Conservation (phyloP, 257 asterid genomes). For the Solanum lycopersicoides region DNA sequence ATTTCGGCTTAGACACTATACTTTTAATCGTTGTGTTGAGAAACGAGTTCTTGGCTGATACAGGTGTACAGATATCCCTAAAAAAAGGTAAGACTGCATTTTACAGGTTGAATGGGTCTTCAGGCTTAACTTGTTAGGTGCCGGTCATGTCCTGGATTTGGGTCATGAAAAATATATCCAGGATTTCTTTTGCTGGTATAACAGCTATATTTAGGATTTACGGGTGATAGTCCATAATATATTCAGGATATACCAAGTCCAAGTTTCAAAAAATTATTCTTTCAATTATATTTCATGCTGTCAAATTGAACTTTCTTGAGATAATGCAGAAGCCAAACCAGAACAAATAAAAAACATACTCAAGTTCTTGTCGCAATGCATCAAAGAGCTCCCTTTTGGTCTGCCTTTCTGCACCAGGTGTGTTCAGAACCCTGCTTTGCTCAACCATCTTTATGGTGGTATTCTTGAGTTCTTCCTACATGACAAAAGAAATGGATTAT, state of each 20-base stretch:
- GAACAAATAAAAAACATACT: conserved; percentile 34
- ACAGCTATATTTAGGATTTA: neutral
- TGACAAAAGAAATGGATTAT: neutral
- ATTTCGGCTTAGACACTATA: neutral
- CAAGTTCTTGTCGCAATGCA: conserved; percentile 94
- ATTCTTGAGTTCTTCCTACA: conserved; percentile 72
- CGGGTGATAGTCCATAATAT: neutral
- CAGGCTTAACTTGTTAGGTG: neutral
- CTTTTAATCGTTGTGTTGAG: neutral
- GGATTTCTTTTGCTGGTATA: neutral
- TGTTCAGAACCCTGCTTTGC: conserved; percentile 90
- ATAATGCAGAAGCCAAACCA: neutral
- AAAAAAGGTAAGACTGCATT: neutral
- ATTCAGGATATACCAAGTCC: neutral
- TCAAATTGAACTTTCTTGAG: neutral
- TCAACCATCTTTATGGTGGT: conserved; percentile 39
- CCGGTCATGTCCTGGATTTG: neutral
- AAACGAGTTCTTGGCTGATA: neutral
- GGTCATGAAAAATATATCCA: neutral
- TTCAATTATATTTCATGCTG: neutral
- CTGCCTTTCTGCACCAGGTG: conserved; percentile 94
- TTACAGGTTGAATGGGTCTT: neutral
- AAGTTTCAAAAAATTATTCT: neutral
- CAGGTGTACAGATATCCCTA: neutral
- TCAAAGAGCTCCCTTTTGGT: conserved; percentile 94